Evolutionary conservation across 306 rosid species (phyloP), one percentile per base, ranked within the genome.

Genomic region (Medicago ruthenica): DNA sequence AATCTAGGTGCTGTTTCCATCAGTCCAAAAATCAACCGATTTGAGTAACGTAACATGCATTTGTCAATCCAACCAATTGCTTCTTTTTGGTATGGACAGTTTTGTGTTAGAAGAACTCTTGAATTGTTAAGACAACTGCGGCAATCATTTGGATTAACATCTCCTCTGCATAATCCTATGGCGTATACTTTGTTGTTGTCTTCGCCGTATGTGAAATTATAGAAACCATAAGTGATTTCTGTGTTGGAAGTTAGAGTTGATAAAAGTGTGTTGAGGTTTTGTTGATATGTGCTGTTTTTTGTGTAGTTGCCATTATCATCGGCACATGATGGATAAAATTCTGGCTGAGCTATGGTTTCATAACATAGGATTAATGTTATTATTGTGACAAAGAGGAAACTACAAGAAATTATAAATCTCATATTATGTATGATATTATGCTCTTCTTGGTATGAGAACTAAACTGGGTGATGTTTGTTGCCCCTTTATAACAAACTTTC

Each of bases 151-250:
- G 57, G 34, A 7, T 21, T 9, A 11, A 85, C 13, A 51, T 87
- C 89, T 4, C 88, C 89, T 47, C 85, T 55, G 45, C 91, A 89
- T 12, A 82, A 55, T 3, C n/a, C 87, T 2, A 71, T 71, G 11
- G 84, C 84, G 4, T 75, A 41, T 2, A 70, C 87, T 67, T 60
- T 45, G 67, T 86, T 31, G 8, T 81, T 12, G 71, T 41, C 44
- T 31, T 67, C 2, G 11, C 88, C 88, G 0, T 44, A 4, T 0
- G 84, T 76, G 34, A 79, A 75, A 22, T 71, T 79, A 61, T 70
- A 78, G 73, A 83, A 89, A 27, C 83, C 83, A 9, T 81, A 66
- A 47, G 53, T 7, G 51, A 57, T 53, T 48, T 51, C 1, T 47
- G 50, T 47, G 68, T 69, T 45, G 53, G 82, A 57, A 16, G 67